These are phyloP conservation scores for Colletotrichum sidae DNA, from an alignment of 2,329 filamentous ascomycete genomes.

Conservation along the genomic window DNA sequence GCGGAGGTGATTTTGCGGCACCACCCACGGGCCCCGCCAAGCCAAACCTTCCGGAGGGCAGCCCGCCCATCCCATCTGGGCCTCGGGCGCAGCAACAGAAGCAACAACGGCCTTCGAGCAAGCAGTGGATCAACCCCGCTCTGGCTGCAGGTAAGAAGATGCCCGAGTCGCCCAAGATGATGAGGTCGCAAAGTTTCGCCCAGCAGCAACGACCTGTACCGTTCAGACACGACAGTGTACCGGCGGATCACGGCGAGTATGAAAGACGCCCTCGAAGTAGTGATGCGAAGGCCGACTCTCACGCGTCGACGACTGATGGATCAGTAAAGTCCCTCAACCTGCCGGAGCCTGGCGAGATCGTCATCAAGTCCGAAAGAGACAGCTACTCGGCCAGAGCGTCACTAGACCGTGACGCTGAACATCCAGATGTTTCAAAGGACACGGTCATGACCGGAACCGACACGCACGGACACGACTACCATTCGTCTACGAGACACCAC, in stretches of 20 bases:
- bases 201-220: conserved; percentile 54
- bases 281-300: conserved; percentile 60
- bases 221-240: conserved; percentile 50
- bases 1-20: conserved; percentile 49
- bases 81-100: conserved; percentile 64
- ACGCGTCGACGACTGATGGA: conserved; percentile 47
- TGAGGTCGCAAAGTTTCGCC: conserved; percentile 62
- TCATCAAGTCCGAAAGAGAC: conserved; percentile 53
- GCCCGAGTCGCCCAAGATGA: conserved; percentile 64
- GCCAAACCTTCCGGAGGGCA: conserved; percentile 54
- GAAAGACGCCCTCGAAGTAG: conserved; percentile 64
- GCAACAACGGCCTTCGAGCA: conserved; percentile 63
- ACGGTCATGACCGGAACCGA: conserved; percentile 29
- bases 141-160: conserved; percentile 55
- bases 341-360: conserved; percentile 61
- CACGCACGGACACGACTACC: conserved; percentile 12
- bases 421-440: conserved; percentile 27
- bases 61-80: conserved; percentile 63
- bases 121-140: conserved; percentile 70
- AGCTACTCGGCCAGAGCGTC: conserved; percentile 46
- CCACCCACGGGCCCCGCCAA: conserved; percentile 58
- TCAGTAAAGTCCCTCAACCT: conserved; percentile 54
- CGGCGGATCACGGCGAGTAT: conserved; percentile 53
- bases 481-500: conserved; percentile 12
- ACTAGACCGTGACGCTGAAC: conserved; percentile 34